Base-by-base conservation (phyloP, 2,329 filamentous ascomycete genomes). In the Colletotrichum theobromicola region DNA sequence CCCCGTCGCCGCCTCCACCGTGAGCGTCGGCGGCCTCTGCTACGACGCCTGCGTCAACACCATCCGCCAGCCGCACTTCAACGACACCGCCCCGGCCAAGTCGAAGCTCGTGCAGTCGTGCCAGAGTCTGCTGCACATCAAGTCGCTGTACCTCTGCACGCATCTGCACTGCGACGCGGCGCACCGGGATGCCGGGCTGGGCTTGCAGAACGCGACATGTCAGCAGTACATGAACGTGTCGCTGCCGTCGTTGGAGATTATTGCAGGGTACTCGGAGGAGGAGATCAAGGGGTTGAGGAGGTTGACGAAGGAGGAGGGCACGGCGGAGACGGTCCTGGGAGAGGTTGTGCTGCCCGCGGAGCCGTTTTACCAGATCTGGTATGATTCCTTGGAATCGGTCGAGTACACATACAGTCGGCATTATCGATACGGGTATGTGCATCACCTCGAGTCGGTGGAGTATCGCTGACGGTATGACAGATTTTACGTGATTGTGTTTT, bases 61-160 rank as follows among this genome's bases (percentile, higher is more conserved):
- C 28, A 78, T 85, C 4, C 70, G 66, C 26, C 63, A 73, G 7
- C 75, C 82, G 21, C 79, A 77, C n/a, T 85, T 85, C 72, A 77
- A 77, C 64, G 84, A 85, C 62, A 76, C 78, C 5, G 34, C 70
- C 35, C 35, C 62, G 18, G 73, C 77, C 5, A 72, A 76, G 21
- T 77, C 78, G 7, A 76, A 76, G 9, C 67, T 75, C 7, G 74
- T 76, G 16, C 74, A 75, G 16, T 65, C 77, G 2, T 86, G 84
- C 70, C 74, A 79, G 34, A 85, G 83, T 35, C 76, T 70, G 0
- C 75, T 81, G 32, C 76, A 42, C 16, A 71, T 79, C 21, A 67
- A 73, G 21, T 86, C 85, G 4, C 75, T 85, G 10, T 86, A 83
- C 18, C 72, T 87, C 0, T 88, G 86, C 46, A 58, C 84, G 13